phyloP scores from a whole-genome alignment of 225 moss, liverwort and hornwort species.

The Marchantia polymorpha region DNA sequence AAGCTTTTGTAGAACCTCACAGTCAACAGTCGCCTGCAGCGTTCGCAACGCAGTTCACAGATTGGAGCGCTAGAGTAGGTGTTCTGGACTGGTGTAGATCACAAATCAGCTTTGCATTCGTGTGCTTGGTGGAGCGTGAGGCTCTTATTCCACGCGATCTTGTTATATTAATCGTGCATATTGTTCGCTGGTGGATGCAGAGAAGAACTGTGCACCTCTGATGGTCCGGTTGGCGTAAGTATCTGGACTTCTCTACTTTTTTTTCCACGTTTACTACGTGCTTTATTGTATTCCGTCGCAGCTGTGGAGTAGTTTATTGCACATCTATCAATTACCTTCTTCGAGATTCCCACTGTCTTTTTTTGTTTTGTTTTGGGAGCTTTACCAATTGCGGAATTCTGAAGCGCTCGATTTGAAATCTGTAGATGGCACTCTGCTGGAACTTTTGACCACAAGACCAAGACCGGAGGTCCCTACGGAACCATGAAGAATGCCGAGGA shows the following conservation, averaged over 20 bases:
- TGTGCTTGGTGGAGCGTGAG: too few relatives aligned
- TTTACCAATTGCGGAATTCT: background rate
- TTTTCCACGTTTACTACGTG: too few relatives aligned
- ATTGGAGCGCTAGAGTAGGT: too few relatives aligned
- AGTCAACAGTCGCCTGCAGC: too few relatives aligned
- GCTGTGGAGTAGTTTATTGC: background rate
- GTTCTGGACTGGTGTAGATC: too few relatives aligned
- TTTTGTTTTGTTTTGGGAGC: background rate
- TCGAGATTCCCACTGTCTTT: background rate
- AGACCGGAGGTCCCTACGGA: constrained; percentile 88
- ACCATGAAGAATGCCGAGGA: constrained; percentile 79
- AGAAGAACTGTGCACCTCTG: constrained; percentile 86
- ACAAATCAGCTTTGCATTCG: too few relatives aligned
- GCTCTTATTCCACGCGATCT: background rate
- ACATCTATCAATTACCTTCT: background rate
- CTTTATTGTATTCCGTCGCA: too few relatives aligned
- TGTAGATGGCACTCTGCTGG: constrained; percentile 88
- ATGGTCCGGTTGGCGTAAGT: constrained; percentile 91
- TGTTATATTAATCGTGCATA: too few relatives aligned
- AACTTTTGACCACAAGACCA: constrained; percentile 62
- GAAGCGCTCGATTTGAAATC: background rate
- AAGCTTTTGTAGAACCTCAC: too few relatives aligned
- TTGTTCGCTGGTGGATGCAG: constrained; percentile 38
- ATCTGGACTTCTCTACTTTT: background rate
- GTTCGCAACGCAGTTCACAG: too few relatives aligned